Conservation (phyloP, 2,329 filamentous ascomycete genomes). For the Penicillium sp. region DNA sequence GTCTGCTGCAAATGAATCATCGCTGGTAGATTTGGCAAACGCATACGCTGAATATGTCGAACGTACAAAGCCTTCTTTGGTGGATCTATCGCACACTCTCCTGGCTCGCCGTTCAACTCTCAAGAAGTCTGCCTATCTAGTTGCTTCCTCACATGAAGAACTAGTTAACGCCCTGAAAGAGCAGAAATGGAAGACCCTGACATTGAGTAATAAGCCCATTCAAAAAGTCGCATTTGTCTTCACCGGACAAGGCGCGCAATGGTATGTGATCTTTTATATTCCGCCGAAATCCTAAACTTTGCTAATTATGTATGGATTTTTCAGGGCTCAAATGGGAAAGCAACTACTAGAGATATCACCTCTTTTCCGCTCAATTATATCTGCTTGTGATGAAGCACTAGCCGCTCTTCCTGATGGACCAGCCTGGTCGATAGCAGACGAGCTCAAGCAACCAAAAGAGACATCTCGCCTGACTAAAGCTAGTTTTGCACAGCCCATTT, state of each 20-base stretch:
- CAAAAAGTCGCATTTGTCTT: conserved; percentile 17
- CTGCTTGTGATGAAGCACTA: conserved; percentile 1
- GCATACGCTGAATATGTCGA: not conserved
- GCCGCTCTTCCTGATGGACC: conserved; percentile 9
- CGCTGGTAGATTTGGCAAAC: not conserved
- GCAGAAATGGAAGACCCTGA: not conserved
- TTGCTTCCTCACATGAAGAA: not conserved
- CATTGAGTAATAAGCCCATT: not conserved
- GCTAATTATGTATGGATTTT: not conserved
- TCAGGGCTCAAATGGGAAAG: conserved; percentile 22
- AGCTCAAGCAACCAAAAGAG: conserved; percentile 9
- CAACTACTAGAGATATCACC: conserved; percentile 16
- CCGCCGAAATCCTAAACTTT: not conserved
- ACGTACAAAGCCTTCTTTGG: not conserved
- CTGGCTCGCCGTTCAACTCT: conserved; percentile 4
- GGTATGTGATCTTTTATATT: conserved; percentile 12
- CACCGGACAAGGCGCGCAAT: conserved; percentile 21
- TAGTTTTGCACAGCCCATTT: conserved; percentile 28
- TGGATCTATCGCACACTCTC: conserved; percentile 8
- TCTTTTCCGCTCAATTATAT: conserved; percentile 19
- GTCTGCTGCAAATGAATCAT: not conserved
- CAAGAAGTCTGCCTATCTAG: not conserved
- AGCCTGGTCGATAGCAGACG: conserved; percentile 16
- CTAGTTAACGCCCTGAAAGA: not conserved
- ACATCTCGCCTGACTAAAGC: conserved; percentile 20